Evolutionary conservation across 1,139 yeast species (phyloP), one percentile per base, ranked within the genome.

Genomic region (Yamadazyma oceani): DNA sequence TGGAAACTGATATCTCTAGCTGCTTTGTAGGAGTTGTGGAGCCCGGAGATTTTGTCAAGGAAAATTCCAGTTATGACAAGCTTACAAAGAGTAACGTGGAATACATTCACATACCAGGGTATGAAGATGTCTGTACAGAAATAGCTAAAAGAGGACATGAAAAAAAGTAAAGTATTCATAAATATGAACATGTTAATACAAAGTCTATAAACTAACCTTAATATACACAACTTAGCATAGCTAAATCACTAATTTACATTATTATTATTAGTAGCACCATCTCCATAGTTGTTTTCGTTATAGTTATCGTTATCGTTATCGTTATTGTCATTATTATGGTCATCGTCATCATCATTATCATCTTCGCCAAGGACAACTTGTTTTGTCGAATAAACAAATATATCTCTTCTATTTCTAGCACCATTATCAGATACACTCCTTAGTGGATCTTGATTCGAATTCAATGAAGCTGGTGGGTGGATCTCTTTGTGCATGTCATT

Each of bases 21-120:
- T 90, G 90, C 27, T 89, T 85, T 62, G 97, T 92, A 5, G 98
- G 98, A 1, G 95, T 89, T 1, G 58, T 82, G 44, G 99, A 94
- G 59, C 98, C 98, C 0, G 84, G 80, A 29, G 85, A 85, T 2
- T 94, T 94, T 66, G 87, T 94, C 12, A 73, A 81, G 53, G 77
- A 86, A 44, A 92, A 92, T 51, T 71, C 78, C 2, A 87, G 96
- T 21, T 64, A 64, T 16, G 55, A 63, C 5, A 76, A 74, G 50
- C 66, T 94, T 33, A 66, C 65, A 13, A 69, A 60, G 0, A 66
- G 70, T 1, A 85, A 82, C 0, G 73, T 92, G 10, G 84, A 78
- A 41, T 92, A 92, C 54, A 71, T 87, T 17, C 86, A 83, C 45
- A 77, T 92, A 17, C 86, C 92, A 0, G 98, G 97, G 0, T 82